A percentile compares a stretch with the other conserved stretches of the same genome.
phyloP scores from a whole-genome alignment of 2,329 filamentous ascomycete genomes.

The Epichloe elymi region DNA sequence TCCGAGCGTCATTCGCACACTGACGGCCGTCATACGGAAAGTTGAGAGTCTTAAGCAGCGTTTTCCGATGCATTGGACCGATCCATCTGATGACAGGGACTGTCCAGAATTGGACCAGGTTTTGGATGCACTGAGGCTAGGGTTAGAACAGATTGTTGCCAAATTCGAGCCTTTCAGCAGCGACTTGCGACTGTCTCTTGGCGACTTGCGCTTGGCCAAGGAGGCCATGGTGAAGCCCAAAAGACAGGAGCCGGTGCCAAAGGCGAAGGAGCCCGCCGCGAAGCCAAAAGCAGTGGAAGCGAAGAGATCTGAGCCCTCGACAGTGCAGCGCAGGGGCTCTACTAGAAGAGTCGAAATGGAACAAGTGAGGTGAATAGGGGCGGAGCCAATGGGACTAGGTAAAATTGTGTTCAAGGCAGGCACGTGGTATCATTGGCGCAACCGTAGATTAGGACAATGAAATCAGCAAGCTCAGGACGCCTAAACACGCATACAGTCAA shows the following conservation, averaged over 20 bases:
- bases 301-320: conserved; percentile 9
- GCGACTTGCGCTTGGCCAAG: conserved; percentile 61
- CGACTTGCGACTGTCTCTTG: conserved; percentile 54
- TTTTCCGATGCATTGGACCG: conserved; percentile 65
- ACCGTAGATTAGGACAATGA: not conserved
- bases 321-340: conserved; percentile 9
- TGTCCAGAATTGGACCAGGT: conserved; percentile 60
- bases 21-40: conserved; percentile 55
- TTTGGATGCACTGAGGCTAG: conserved; percentile 48
- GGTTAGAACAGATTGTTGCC: conserved; percentile 50
- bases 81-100: conserved; percentile 44
- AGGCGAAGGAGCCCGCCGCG: conserved; percentile 15
- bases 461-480: no score
- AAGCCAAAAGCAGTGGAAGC: conserved; percentile 15
- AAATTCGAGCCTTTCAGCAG: conserved; percentile 64
- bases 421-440: not conserved
- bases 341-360: conserved; percentile 16
- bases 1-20: conserved; percentile 55
- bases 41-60: conserved; percentile 52
- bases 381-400: no score
- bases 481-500: no score
- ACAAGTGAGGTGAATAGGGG: conserved; percentile 11
- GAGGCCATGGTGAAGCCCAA: conserved; percentile 37
- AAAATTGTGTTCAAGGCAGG: no score
- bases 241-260: conserved; percentile 6